Evolutionary conservation across 1,284 basidiomycete species (phyloP), one percentile per base, ranked within the genome.

Genomic region (Ganoderma leucocontextum): DNA sequence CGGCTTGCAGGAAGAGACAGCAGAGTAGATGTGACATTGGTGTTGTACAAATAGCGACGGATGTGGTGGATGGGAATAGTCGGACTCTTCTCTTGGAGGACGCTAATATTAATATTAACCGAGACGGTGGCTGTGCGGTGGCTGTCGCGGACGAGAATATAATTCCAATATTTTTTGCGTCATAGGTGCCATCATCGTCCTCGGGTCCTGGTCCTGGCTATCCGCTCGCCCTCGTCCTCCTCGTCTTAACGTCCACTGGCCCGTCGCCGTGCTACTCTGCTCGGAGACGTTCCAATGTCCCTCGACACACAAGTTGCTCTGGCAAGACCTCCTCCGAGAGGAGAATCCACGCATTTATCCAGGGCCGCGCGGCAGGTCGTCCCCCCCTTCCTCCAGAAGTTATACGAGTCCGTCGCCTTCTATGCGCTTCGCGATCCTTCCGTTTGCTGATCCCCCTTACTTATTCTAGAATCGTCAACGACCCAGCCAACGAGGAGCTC

Each of bases 331-430:
- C 75, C 83, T 2, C 80, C 81, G 1, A 81, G 84, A 53, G 79
- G 80, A 4, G 77, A 82, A 17, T 80, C 77, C n/a, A 68, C 81
- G 2, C 83, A 85, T 72, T 78, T 89, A 59, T 86, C 83, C 72
- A 87, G 82, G 76, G 81, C 85, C 13, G 82, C 87, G 2, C 81
- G 87, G 55, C 87, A 88, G 74, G 82, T 85, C 15, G 87, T 95
- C 1, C 95, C 95, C 0, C 93, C 95, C 0, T 98, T 98, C 78
- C 85, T 97, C 19, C 95, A 96, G 82, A 98, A 98, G 81, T 86
- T 98, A 42, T 96, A 92, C 82, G 93, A 93, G 95, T 96, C 65
- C 63, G 64, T 65, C 60, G 66, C 72, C 60, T 75, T 57, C 70
- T 68, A 36, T 44, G 57, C 52, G 63, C 72, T 68, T 63, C 64